These are phyloP conservation scores for Rhizoclosmatium globosum DNA, from an alignment of 192 early-diverging fungal genomes.

Conservation along the genomic window DNA sequence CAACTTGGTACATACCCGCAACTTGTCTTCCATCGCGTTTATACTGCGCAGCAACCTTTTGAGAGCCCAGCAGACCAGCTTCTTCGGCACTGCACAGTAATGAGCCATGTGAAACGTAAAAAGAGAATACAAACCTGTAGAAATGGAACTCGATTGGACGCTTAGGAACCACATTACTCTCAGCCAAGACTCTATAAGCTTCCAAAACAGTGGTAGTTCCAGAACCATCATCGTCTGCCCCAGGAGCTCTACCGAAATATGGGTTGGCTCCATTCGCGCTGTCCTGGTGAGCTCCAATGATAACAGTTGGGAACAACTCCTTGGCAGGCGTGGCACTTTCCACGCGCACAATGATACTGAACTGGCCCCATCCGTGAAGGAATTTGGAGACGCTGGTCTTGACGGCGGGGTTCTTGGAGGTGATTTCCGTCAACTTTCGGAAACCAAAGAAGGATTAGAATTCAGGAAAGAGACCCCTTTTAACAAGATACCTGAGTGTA, in stretches of 20 bases:
- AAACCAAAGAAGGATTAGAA: slow-evolving; percentile 4
- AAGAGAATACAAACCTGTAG: slow-evolving; percentile 42
- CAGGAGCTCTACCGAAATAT: slow-evolving; percentile 42
- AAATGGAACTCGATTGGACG: slow-evolving; percentile 96
- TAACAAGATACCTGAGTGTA: slow-evolving; percentile 38
- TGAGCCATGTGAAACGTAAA: background rate
- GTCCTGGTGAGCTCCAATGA: slow-evolving; percentile 92
- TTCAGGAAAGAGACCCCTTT: background rate
- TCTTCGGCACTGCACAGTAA: slow-evolving; percentile 82
- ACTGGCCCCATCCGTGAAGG: slow-evolving; percentile 83
- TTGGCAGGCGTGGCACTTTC: slow-evolving; percentile 36
- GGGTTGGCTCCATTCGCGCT: slow-evolving; percentile 73
- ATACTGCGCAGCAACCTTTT: slow-evolving; percentile 77
- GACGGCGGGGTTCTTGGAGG: background rate
- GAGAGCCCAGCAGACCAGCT: slow-evolving; percentile 84
- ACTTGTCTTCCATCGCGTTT: slow-evolving; percentile 63
- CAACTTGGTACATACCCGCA: slow-evolving; percentile 73
- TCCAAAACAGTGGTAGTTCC: slow-evolving; percentile 92
- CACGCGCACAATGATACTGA: slow-evolving; percentile 83
- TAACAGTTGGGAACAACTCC: slow-evolving; percentile 52
- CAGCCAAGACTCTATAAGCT: slow-evolving; percentile 77
- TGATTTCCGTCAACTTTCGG: slow-evolving; percentile 25
- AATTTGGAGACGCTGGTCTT: slow-evolving; percentile 74
- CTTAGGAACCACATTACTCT: slow-evolving; percentile 69
- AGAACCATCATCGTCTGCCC: slow-evolving; percentile 82